Conservation (phyloP, 176 grass and related monocot species). For the Ensete ventricosum region DNA sequence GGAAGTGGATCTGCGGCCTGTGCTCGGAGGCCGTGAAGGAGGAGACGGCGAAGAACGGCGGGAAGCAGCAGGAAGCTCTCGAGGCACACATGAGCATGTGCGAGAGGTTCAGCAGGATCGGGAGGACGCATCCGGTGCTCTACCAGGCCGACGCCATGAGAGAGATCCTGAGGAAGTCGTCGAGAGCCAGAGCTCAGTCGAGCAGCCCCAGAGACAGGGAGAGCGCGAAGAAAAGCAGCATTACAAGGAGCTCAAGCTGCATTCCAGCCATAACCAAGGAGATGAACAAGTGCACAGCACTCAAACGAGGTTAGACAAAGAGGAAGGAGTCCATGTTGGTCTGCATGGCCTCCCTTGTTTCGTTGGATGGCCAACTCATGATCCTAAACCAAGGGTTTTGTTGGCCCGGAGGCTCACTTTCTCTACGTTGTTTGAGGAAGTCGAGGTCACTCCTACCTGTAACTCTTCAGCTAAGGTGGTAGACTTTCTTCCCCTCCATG, state of each 20-base stretch:
- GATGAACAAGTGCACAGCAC: background rate
- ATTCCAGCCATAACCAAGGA: slow-evolving; percentile 10
- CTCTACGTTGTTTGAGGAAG: no score
- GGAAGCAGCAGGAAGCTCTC: slow-evolving; percentile 34
- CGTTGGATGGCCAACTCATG: no score
- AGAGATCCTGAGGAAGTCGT: slow-evolving; percentile 4
- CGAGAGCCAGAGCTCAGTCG: background rate
- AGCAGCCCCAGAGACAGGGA: background rate
- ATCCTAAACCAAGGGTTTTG: no score
- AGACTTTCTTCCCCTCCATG: no score
- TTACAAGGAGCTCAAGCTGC: slow-evolving; percentile 6
- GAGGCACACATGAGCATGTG: slow-evolving; percentile 47
- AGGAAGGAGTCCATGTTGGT: no score
- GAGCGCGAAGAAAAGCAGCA: background rate
- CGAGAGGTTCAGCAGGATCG: slow-evolving; percentile 65
- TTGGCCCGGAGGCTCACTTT: no score
- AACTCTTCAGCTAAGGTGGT: no score
- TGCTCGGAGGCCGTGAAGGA: slow-evolving; percentile 77
- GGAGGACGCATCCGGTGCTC: slow-evolving; percentile 70
- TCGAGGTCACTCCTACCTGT: no score
- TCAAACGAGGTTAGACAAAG: no score
- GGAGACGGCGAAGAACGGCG: slow-evolving; percentile 33
- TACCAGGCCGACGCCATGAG: slow-evolving; percentile 16
- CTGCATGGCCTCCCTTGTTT: no score
- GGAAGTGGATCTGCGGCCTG: slow-evolving; percentile 81